phyloP scores from a whole-genome alignment of 1,139 yeast species.

The Saccharomyces pastorianus region DNA sequence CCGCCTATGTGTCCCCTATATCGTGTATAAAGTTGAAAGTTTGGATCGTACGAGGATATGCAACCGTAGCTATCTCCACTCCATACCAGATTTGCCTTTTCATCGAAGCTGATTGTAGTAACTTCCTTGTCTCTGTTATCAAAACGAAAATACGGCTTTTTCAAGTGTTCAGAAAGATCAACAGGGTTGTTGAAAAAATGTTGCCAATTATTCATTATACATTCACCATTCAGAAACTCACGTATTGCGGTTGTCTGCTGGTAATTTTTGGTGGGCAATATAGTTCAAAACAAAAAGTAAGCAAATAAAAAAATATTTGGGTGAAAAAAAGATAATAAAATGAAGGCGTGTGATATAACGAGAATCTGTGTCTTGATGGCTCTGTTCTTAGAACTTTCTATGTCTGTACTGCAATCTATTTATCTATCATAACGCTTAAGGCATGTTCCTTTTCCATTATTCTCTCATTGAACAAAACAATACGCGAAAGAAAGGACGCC shows the following conservation, averaged over 20 bases:
- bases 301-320: background rate
- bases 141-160: constrained; percentile 27
- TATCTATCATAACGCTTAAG: background rate
- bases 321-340: background rate
- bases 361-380: background rate
- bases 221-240: background rate
- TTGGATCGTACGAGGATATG: constrained; percentile 38
- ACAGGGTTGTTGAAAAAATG: constrained; percentile 28
- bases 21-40: constrained; percentile 36
- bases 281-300: background rate
- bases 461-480: background rate
- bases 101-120: constrained; percentile 48
- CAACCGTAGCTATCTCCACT: constrained; percentile 60
- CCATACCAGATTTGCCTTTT: constrained; percentile 70
- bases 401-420: background rate
- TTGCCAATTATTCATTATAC: constrained; percentile 31
- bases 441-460: background rate
- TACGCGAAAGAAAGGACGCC: background rate
- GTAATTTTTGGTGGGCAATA: background rate
- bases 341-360: background rate
- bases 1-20: constrained; percentile 40
- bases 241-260: background rate
- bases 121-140: constrained; percentile 28
- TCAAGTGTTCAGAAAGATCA: constrained; percentile 26
- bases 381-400: background rate